These are phyloP conservation scores for Narthecium ossifragum DNA, from an alignment of 106 monocot genomes.

Conservation along the genomic window DNA sequence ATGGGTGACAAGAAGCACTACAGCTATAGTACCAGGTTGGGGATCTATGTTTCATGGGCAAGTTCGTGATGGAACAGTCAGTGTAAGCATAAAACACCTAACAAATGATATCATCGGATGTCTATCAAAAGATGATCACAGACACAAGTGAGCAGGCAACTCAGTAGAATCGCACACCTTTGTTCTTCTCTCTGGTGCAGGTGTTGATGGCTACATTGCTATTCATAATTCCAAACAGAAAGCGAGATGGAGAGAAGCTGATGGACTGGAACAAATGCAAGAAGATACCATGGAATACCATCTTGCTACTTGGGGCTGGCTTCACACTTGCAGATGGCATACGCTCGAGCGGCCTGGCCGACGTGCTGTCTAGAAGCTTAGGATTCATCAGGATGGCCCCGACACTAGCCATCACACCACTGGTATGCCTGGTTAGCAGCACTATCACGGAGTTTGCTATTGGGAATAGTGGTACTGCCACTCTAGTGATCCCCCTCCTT, in stretches of 20 bases:
- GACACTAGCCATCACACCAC: slow-evolving; percentile 41
- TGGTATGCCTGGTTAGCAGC: slow-evolving; percentile 65
- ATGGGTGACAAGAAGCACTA: slow-evolving; percentile 92
- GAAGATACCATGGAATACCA: slow-evolving; percentile 82
- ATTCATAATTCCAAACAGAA: slow-evolving; percentile 84
- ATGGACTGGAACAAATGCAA: slow-evolving; percentile 99
- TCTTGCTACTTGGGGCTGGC: slow-evolving; percentile 85
- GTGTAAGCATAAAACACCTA: no score
- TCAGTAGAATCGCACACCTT: no score
- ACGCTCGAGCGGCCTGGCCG: slow-evolving; percentile 62
- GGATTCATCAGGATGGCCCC: slow-evolving; percentile 61
- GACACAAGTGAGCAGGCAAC: no score
- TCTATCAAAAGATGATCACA: no score
- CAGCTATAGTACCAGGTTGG: slow-evolving; percentile 84
- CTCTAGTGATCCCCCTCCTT: slow-evolving; percentile 73
- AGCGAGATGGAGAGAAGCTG: slow-evolving; percentile 77
- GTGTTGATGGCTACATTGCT: slow-evolving; percentile 91
- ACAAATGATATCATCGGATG: no score
- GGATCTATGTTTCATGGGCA: slow-evolving; percentile 58
- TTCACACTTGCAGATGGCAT: slow-evolving; percentile 90
- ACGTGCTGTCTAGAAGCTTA: slow-evolving; percentile 46
- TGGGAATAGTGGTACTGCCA: slow-evolving; percentile 72
- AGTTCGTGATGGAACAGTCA: slow-evolving; percentile 88
- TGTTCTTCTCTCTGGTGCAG: no score
- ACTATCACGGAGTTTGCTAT: slow-evolving; percentile 83